Evolutionary conservation across 202 grass and related monocot species (phyloP), one percentile per base, ranked within the genome.

Genomic region (Cymbopogon flexuosus): DNA sequence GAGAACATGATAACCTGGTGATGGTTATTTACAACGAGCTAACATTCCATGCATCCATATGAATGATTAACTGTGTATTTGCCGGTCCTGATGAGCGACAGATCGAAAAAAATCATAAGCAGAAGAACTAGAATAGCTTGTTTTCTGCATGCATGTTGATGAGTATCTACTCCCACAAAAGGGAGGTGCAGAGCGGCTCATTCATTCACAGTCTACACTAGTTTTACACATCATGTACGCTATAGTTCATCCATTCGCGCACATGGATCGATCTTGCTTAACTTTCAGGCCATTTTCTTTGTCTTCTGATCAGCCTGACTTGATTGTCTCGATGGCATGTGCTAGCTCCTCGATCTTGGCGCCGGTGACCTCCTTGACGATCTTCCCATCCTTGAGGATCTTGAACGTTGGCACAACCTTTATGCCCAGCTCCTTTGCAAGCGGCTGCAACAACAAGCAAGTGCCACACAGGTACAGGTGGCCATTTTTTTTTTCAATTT

Each of bases 361-460:
- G 33, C 94, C 94, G 5, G 87, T 97, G 54, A 97, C 84, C 86
- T 97, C 94, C 89, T 89, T 93, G 58, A 88, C 68, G 23, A 97
- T 83, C 81, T 94, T 92, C 24, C 94, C 87, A 21, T 87, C 87
- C 87, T 94, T 97, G 77, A 97, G 75, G 80, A 97, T 94, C 79
- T 97, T 97, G 89, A 97, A 97, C 65, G 94, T 97, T 65, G 94
- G 94, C 23, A 97, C 94, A 24, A 94, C 91, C 78, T 46, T 97
- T 76, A 97, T 79, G 16, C 91, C 94, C 39, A 97, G 85, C 72
- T 97, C 94, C 65, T 97, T 94, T 39, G 94, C 94, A 73, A 97
- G 91, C 70, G 89, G 57, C 94, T 97, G 77, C 76, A 85, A 15
- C 49, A 80, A 35, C 14, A 73, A 23, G 23, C 68, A 80, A 82